Conservation (phyloP, 345 rosid genomes). For the Eucalyptus pumila region DNA sequence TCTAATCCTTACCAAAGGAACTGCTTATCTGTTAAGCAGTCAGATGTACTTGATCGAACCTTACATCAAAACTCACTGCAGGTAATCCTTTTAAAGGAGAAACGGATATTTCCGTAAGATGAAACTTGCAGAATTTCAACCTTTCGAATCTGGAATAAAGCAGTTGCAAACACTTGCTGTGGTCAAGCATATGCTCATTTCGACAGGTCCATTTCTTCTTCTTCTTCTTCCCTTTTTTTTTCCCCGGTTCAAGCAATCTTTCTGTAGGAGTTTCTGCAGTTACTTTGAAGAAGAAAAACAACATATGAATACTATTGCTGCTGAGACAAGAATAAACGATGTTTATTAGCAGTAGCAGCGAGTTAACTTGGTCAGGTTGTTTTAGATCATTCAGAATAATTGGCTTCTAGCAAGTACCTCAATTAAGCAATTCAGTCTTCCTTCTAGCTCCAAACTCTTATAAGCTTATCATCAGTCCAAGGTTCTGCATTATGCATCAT, state of each 20-base stretch:
- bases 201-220: neutral
- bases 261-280: neutral
- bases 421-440: neutral
- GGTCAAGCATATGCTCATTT: neutral
- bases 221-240: neutral
- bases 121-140: neutral
- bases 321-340: neutral
- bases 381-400: neutral
- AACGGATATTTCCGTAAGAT: neutral
- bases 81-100: neutral
- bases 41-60: neutral
- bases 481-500: neutral
- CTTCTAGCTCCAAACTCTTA: neutral
- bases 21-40: neutral
- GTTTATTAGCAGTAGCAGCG: neutral
- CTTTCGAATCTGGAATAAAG: neutral
- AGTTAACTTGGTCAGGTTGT: neutral
- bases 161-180: neutral
- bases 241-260: neutral
- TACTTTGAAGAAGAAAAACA: neutral
- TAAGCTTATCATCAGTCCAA: neutral
- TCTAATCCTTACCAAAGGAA: neutral
- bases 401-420: neutral
- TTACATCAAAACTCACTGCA: neutral
- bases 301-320: neutral